phyloP scores from a whole-genome alignment of 2,329 filamentous ascomycete genomes.

The Coccinonectria pachysandricola region DNA sequence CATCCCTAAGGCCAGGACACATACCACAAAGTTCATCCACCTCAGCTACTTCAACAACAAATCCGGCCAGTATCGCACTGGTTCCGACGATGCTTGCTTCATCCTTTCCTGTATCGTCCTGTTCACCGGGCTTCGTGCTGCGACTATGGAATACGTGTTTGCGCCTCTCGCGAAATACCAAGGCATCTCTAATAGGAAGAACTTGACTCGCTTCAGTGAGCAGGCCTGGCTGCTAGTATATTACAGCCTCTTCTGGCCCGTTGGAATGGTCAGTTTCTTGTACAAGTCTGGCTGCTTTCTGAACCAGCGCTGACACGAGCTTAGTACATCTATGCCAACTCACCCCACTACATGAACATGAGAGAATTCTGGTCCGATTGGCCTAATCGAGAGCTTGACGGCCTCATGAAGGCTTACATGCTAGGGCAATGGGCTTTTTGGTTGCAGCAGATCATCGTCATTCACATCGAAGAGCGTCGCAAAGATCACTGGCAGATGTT shows the following conservation, averaged over 20 bases:
- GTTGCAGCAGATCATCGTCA: slow-evolving; percentile 87
- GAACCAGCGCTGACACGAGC: background rate
- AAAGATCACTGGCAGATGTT: slow-evolving; percentile 98
- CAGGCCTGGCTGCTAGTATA: slow-evolving; percentile 88
- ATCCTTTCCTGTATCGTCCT: slow-evolving; percentile 72
- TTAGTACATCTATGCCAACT: slow-evolving; percentile 74
- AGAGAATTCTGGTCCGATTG: slow-evolving; percentile 74
- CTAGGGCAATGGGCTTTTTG: slow-evolving; percentile 86
- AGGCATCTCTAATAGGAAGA: slow-evolving; percentile 69
- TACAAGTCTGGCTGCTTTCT: background rate
- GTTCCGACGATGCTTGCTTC: slow-evolving; percentile 71
- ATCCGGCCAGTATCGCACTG: slow-evolving; percentile 62
- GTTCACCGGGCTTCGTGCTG: slow-evolving; percentile 78
- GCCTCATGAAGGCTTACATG: slow-evolving; percentile 78
- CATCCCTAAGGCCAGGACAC: slow-evolving; percentile 67
- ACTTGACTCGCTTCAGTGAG: slow-evolving; percentile 76
- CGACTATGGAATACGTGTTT: slow-evolving; percentile 77
- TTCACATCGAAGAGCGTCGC: slow-evolving; percentile 86
- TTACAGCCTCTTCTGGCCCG: slow-evolving; percentile 68
- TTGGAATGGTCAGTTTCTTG: slow-evolving; percentile 62
- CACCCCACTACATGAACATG: slow-evolving; percentile 68
- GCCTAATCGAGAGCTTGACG: slow-evolving; percentile 66
- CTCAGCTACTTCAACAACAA: slow-evolving; percentile 70
- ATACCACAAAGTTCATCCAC: slow-evolving; percentile 80
- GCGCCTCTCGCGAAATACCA: slow-evolving; percentile 62